phyloP scores from a whole-genome alignment of 345 rosid species.

The Clarkia xantiana region DNA sequence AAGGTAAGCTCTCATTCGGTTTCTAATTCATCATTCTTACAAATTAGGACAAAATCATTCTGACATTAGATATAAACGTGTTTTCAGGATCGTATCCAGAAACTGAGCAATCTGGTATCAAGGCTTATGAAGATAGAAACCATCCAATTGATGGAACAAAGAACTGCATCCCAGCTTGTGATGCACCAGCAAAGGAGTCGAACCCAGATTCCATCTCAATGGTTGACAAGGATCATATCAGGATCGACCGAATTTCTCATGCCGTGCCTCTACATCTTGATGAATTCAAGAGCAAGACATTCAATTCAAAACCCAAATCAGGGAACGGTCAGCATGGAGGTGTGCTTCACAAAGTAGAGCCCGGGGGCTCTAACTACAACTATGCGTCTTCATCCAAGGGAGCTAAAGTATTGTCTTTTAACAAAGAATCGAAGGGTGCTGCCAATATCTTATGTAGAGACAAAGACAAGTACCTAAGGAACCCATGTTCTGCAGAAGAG shows the following conservation, averaged over 20 bases:
- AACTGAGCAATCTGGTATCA: slow-evolving; percentile 13
- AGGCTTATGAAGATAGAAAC: slow-evolving; percentile 9
- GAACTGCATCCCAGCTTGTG: slow-evolving; percentile 6
- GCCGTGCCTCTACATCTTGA: slow-evolving; percentile 65
- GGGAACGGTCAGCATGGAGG: slow-evolving; percentile 48
- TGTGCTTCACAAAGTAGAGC: slow-evolving; percentile 69
- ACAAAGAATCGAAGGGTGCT: slow-evolving; percentile 93
- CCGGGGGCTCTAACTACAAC: slow-evolving; percentile 78
- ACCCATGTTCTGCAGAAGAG: slow-evolving; percentile 85
- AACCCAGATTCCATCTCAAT: slow-evolving; percentile 13
- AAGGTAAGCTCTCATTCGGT: slow-evolving; percentile 23
- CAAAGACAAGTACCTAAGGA: slow-evolving; percentile 82
- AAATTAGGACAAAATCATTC: slow-evolving; percentile 7
- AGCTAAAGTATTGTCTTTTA: slow-evolving; percentile 65
- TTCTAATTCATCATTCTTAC: too few relatives aligned
- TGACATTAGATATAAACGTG: slow-evolving; percentile 17
- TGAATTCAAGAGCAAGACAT: slow-evolving; percentile 82
- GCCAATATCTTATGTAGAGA: slow-evolving; percentile 63
- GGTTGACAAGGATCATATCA: slow-evolving; percentile 18
- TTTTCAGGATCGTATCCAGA: slow-evolving; percentile 2
- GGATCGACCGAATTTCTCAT: slow-evolving; percentile 35
- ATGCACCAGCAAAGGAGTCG: slow-evolving; percentile 16
- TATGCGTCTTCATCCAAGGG: slow-evolving; percentile 88
- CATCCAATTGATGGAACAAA: slow-evolving; percentile 15
- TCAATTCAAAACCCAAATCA: slow-evolving; percentile 45